Evolutionary conservation across 2,329 filamentous ascomycete genomes (phyloP).

Genomic region (Diplocarpon rosae): DNA sequence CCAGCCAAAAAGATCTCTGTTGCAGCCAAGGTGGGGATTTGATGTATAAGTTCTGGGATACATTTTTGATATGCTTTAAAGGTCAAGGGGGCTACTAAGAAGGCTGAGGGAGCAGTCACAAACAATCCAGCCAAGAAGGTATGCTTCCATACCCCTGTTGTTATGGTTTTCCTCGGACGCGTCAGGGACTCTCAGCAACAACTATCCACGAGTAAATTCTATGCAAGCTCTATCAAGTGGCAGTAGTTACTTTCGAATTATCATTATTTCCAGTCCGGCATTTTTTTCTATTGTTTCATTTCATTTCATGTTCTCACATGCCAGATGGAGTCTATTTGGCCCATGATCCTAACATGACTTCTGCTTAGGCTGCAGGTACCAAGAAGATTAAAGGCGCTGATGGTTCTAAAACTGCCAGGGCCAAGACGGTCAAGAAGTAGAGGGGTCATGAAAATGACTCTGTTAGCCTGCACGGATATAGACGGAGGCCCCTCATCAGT

Average conservation of each 20-base stretch:
- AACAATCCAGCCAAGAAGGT: slow-evolving; percentile 31
- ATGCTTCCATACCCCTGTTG: slow-evolving; percentile 12
- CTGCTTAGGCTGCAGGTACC: slow-evolving; percentile 26
- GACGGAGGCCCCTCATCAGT: slow-evolving; percentile 8
- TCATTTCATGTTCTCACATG: not conserved
- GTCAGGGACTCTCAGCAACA: slow-evolving; percentile 12
- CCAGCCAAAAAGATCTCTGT: slow-evolving; percentile 25
- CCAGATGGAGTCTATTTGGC: not conserved
- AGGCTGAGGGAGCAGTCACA: slow-evolving; percentile 25
- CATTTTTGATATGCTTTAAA: slow-evolving; percentile 14
- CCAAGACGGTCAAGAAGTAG: slow-evolving; percentile 20
- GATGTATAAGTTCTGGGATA: not conserved
- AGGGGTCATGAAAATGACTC: slow-evolving; percentile 14
- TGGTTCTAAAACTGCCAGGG: slow-evolving; percentile 12
- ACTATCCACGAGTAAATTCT: slow-evolving; percentile 7
- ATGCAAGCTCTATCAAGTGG: slow-evolving; percentile 7
- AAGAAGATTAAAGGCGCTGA: slow-evolving; percentile 30
- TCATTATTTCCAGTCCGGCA: not conserved
- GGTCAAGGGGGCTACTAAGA: slow-evolving; percentile 27
- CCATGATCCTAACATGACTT: slow-evolving; percentile 7
- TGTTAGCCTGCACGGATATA: slow-evolving; percentile 10
- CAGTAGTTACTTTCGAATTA: not conserved
- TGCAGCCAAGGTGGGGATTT: slow-evolving; percentile 21
- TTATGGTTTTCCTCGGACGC: slow-evolving; percentile 18
- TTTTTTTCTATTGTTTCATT: not conserved